Evolutionary conservation across 345 rosid genomes (phyloP).

Genomic region (Lenwebbia sp.): DNA sequence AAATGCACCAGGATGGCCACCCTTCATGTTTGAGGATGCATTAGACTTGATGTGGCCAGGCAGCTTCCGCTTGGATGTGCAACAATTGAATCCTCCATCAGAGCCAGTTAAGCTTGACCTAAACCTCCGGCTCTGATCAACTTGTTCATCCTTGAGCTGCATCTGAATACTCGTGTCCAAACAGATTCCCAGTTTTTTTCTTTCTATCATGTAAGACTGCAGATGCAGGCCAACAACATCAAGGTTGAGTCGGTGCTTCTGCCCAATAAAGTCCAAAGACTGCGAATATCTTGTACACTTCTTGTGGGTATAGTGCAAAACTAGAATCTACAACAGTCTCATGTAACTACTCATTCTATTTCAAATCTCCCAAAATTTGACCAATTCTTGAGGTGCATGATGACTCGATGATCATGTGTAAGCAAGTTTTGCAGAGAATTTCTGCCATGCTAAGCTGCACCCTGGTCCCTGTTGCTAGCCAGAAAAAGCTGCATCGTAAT

Average conservation of each 20-base stretch:
- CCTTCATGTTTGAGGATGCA: slow-evolving; percentile 26
- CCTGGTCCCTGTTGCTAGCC: not conserved
- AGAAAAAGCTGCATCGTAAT: not conserved
- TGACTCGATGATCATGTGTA: not conserved
- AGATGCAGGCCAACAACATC: not conserved
- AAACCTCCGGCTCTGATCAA: slow-evolving; percentile 5
- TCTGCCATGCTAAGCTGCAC: not conserved
- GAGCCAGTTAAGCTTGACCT: not conserved
- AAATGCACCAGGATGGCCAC: slow-evolving; percentile 22
- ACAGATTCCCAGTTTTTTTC: not conserved
- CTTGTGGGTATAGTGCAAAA: not conserved
- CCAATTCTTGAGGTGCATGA: not conserved
- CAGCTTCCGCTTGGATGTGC: slow-evolving; percentile 51
- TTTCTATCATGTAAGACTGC: not conserved
- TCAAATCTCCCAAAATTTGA: not conserved
- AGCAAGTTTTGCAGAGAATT: not conserved
- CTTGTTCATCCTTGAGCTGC: not conserved
- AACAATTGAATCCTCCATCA: not conserved
- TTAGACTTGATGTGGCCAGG: slow-evolving; percentile 63
- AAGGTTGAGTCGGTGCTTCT: not conserved
- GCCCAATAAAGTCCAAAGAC: not conserved
- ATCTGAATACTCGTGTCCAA: not conserved
- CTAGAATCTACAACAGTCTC: not conserved
- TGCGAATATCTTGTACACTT: not conserved
- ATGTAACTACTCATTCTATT: not conserved